phyloP scores from a whole-genome alignment of 345 rosid species.

The Ceriops decandra region DNA sequence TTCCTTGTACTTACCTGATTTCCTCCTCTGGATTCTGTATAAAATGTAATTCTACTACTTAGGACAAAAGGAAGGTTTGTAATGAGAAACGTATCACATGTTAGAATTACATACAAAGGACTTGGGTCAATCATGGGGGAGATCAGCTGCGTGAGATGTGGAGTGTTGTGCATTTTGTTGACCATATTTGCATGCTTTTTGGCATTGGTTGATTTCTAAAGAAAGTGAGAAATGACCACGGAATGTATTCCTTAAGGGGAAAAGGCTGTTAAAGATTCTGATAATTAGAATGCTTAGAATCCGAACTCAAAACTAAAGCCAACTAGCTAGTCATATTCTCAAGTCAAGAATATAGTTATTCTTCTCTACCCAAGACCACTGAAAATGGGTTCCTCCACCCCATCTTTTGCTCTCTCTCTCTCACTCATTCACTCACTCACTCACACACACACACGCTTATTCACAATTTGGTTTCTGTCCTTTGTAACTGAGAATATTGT shows the following conservation, averaged over 20 bases:
- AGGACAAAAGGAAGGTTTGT: background rate
- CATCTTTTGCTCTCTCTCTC: conserved; percentile 28
- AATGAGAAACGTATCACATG: conserved; percentile 31
- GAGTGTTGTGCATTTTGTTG: conserved; percentile 26
- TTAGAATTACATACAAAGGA: conserved; percentile 24
- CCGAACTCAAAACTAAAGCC: conserved; percentile 46
- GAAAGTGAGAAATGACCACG: conserved; percentile 73
- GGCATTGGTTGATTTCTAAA: conserved; percentile 23
- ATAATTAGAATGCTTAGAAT: conserved; percentile 51
- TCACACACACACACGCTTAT: conserved; percentile 29
- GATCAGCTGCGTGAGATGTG: conserved; percentile 26
- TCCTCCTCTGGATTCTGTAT: conserved; percentile 44
- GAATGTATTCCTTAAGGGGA: conserved; percentile 53
- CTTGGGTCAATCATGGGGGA: conserved; percentile 34
- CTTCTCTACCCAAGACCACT: conserved; percentile 56
- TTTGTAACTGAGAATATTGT: conserved; percentile 14
- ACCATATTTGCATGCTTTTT: conserved; percentile 15
- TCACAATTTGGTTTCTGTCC: conserved; percentile 20
- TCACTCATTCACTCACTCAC: conserved; percentile 23
- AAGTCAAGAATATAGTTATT: conserved; percentile 70
- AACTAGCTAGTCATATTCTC: conserved; percentile 52
- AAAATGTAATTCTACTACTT: conserved; percentile 21
- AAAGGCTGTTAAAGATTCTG: conserved; percentile 33
- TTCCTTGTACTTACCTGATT: conserved; percentile 50
- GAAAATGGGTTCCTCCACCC: conserved; percentile 45